Evolutionary conservation across 768 basidiomycete genomes (phyloP), one percentile per base, ranked within the genome.

Genomic region (Suillus bovinus): DNA sequence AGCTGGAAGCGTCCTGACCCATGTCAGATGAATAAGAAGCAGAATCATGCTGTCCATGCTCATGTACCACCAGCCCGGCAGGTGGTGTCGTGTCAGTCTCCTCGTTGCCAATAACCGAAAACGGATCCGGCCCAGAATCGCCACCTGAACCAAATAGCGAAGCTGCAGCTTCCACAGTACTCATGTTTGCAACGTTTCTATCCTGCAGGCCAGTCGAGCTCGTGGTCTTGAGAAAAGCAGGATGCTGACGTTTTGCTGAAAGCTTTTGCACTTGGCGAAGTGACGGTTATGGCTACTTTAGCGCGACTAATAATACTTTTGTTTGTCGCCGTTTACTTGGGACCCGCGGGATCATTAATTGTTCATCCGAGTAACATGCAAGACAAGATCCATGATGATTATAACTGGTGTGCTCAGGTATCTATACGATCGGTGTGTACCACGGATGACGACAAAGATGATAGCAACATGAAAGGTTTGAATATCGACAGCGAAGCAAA

Each of bases 161-260:
- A 58, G 91, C 88, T 39, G 92, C 92, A 67, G 89, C 86, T 79
- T 91, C 90, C 61, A 88, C 85, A 67, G 81, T 79, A 72, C 79
- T 83, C 88, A 89, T 89, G 69, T 69, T 68, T 74, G 66, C 72
- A 76, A 67, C 74, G 73, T 76, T 73, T 70, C 59, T 50, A 55
- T 52, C 41, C 57, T 65, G 60, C 52, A 52, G 63, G 47, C 60
- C 33, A 67, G 52, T 67, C 27, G 39, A 27, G 38, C 38, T 60
- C 42, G 65, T 64, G 47, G 59, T 58, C 56, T 54, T 29, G 44
- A 64, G 62, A 62, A 49, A 65, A 59, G 46, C 20, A 39, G 34
- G 36, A 41, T 33, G 63, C 50, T 64, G 64, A 66, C 59, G 68
- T 61, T 66, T 56, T 39, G 50, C 55, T 58, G 46, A 61, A 47